Percentiles rank a stretch among this genome's conserved stretches.
These are phyloP conservation scores for Plasmodium coatneyi DNA, from an alignment of 169 alveolate species.

Conservation along the genomic window DNA sequence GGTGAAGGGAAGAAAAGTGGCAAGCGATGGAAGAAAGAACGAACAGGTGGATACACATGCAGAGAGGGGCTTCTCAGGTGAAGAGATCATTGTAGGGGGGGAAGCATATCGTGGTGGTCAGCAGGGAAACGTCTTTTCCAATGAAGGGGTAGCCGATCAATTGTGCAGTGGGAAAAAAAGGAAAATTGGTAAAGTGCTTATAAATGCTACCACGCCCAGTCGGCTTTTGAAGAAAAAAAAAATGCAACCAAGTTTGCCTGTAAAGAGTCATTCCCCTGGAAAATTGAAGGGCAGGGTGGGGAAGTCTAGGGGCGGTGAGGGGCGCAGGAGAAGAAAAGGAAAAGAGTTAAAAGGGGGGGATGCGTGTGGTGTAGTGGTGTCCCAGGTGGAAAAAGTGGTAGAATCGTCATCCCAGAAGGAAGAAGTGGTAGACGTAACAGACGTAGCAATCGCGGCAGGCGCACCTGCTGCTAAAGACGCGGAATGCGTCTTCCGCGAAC, in stretches of 20 bases:
- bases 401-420: too few species aligned
- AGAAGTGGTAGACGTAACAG: background rate
- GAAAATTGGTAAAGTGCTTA: background rate
- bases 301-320: background rate
- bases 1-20: background rate
- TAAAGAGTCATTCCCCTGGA: background rate
- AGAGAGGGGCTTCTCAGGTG: background rate
- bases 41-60: background rate
- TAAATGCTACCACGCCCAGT: background rate
- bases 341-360: background rate
- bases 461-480: background rate
- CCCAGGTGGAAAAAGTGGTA: background rate
- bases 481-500: slow-evolving; percentile 40
- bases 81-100: background rate
- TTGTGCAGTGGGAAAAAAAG: background rate
- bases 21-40: background rate
- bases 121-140: background rate
- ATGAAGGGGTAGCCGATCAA: background rate
- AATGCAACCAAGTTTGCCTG: background rate
- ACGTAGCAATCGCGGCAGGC: background rate
- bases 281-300: background rate
- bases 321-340: background rate
- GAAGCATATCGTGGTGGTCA: background rate
- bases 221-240: background rate
- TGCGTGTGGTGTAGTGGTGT: background rate